These are phyloP conservation scores for Phaseolus lunatus DNA, from an alignment of 306 rosid genomes.

Conservation along the genomic window DNA sequence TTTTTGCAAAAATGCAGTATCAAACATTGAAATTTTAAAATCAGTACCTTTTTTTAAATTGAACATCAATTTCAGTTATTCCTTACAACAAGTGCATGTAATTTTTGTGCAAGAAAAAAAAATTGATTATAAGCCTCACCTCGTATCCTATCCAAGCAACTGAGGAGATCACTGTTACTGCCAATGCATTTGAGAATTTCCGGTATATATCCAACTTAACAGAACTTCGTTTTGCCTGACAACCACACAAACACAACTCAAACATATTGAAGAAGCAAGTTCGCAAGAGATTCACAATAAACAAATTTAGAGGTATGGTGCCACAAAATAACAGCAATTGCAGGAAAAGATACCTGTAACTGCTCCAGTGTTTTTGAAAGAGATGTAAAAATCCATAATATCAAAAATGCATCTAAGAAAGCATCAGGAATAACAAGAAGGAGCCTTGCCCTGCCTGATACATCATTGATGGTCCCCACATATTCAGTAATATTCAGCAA, in stretches of 20 bases:
- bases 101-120: slow-evolving; percentile 36
- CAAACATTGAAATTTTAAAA: slow-evolving; percentile 23
- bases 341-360: slow-evolving; percentile 72
- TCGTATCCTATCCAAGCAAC: slow-evolving; percentile 94
- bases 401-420: slow-evolving; percentile 93
- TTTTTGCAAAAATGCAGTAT: slow-evolving; percentile 17
- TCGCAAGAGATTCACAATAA: slow-evolving; percentile 17
- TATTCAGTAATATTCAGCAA: slow-evolving; percentile 84
- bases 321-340: slow-evolving; percentile 30
- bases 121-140: slow-evolving; percentile 58
- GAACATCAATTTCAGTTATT: slow-evolving; percentile 22
- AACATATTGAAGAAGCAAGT: slow-evolving; percentile 14
- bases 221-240: slow-evolving; percentile 92
- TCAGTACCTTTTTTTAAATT: not conserved
- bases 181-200: slow-evolving; percentile 94
- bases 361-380: slow-evolving; percentile 92
- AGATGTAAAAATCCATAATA: slow-evolving; percentile 93
- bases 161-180: slow-evolving; percentile 77
- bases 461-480: slow-evolving; percentile 93
- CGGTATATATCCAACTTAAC: slow-evolving; percentile 90
- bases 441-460: slow-evolving; percentile 90
- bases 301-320: slow-evolving; percentile 18
- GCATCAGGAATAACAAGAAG: slow-evolving; percentile 94
- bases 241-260: not conserved
- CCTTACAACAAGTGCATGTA: slow-evolving; percentile 1